Percentiles rank a stretch among this genome's conserved stretches.
These are phyloP conservation scores for Fusarium sp. DNA, from an alignment of 2,329 filamentous ascomycete genomes.

Conservation along the genomic window DNA sequence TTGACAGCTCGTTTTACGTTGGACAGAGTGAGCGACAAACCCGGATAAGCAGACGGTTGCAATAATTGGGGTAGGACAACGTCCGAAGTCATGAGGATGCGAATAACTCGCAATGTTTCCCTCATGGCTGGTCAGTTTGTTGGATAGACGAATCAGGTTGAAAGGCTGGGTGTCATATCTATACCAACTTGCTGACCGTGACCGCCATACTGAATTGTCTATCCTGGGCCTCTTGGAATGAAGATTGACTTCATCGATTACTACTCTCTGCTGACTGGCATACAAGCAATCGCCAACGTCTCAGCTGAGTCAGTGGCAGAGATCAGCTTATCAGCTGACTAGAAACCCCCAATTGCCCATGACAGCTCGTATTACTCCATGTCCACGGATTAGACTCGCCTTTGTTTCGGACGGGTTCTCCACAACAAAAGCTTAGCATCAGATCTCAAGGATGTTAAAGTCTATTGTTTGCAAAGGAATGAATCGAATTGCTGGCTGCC, in stretches of 20 bases:
- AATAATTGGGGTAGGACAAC: constrained; percentile 2
- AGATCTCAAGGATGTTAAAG: constrained; percentile 9
- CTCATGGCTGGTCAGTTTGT: not conserved
- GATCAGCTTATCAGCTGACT: constrained; percentile 24
- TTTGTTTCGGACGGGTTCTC: constrained; percentile 38
- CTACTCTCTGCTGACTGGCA: not conserved
- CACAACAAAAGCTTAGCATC: constrained; percentile 44
- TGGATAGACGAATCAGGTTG: not conserved
- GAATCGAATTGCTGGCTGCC: not conserved
- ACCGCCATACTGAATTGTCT: not conserved
- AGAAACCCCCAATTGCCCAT: not conserved
- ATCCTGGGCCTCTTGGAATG: not conserved
- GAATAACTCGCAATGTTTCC: constrained; percentile 3
- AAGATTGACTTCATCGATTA: not conserved
- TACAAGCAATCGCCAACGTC: not conserved
- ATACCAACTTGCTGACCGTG: not conserved
- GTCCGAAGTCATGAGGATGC: constrained; percentile 7
- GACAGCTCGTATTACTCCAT: constrained; percentile 15
- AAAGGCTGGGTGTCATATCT: not conserved
- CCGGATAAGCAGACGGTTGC: constrained; percentile 20
- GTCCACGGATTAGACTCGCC: constrained; percentile 21
- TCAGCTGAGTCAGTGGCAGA: constrained; percentile 12
- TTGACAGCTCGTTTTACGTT: constrained; percentile 29
- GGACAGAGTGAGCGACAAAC: not conserved
- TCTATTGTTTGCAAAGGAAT: constrained; percentile 2